These are phyloP conservation scores for Solanum hybrid DNA, from an alignment of 305 asterid genomes.

Conservation along the genomic window DNA sequence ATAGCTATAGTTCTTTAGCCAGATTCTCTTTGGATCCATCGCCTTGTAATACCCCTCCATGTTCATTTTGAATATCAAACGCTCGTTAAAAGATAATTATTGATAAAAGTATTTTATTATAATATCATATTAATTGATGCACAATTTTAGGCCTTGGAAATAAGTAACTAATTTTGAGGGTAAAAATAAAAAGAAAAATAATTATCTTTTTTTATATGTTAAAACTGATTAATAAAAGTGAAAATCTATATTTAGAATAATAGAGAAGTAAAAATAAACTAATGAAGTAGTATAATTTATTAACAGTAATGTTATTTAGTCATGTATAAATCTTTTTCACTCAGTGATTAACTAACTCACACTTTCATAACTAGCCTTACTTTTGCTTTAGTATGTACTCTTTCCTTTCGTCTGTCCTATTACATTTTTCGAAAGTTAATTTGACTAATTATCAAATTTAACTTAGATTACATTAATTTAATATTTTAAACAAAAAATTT, in stretches of 20 bases:
- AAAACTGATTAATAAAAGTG: too few relatives aligned
- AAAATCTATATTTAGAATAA: too few relatives aligned
- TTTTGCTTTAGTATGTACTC: neutral
- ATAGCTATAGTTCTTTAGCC: neutral
- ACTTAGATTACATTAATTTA: too few relatives aligned
- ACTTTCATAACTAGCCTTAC: neutral
- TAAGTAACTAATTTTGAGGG: neutral
- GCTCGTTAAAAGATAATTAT: too few relatives aligned
- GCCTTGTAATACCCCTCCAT: neutral
- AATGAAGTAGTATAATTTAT: too few relatives aligned
- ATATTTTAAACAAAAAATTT: too few relatives aligned
- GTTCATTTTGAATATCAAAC: neutral
- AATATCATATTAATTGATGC: neutral
- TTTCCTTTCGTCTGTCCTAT: too few relatives aligned
- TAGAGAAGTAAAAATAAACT: neutral
- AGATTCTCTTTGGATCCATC: neutral
- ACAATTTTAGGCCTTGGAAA: neutral
- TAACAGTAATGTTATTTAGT: neutral
- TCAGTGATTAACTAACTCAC: neutral
- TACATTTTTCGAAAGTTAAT: too few relatives aligned
- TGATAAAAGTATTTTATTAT: too few relatives aligned
- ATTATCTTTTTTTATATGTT: too few relatives aligned
- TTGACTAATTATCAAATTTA: too few relatives aligned
- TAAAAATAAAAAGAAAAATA: too few relatives aligned
- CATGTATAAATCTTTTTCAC: neutral